Percentiles rank a stretch among this genome's conserved stretches.
These are phyloP conservation scores for Pyrus bretschneideri DNA, from an alignment of 306 rosid genomes.

Conservation along the genomic window DNA sequence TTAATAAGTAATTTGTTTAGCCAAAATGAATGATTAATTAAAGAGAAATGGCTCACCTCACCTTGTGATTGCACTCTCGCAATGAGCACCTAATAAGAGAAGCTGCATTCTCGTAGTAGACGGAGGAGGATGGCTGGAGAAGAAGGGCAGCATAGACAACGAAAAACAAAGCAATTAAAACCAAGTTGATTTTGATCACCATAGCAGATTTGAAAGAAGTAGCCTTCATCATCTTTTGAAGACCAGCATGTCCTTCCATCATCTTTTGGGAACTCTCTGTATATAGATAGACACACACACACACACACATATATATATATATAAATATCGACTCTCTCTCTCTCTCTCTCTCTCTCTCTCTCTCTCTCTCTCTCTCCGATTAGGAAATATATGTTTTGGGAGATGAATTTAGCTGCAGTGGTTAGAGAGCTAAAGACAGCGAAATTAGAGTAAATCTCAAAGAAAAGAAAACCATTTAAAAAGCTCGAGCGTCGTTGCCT, in stretches of 20 bases:
- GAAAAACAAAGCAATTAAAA: conserved; percentile 56
- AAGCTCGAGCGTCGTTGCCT: conserved; percentile 46
- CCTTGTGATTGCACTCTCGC: conserved; percentile 80
- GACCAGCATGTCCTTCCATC: conserved; percentile 34
- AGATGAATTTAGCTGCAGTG: conserved; percentile 35
- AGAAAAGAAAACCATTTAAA: conserved; percentile 30
- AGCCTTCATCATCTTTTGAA: conserved; percentile 53
- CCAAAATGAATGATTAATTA: not conserved
- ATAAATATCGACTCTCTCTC: not conserved
- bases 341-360: not conserved
- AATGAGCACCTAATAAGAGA: conserved; percentile 71
- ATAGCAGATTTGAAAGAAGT: conserved; percentile 71
- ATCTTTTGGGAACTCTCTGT: conserved; percentile 18
- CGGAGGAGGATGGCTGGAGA: conserved; percentile 69
- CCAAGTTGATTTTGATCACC: conserved; percentile 58
- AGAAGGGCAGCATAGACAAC: conserved; percentile 53
- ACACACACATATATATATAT: conserved; percentile 11
- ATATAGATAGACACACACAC: not conserved
- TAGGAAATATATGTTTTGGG: conserved; percentile 7
- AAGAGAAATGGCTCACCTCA: conserved; percentile 62
- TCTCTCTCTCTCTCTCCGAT: not conserved
- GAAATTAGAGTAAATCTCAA: conserved; percentile 37
- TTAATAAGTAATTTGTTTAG: no score
- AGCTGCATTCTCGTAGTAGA: conserved; percentile 61
- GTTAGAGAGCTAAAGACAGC: conserved; percentile 35